These are phyloP conservation scores for Cryptococcus hybrid DNA, from an alignment of 1,284 basidiomycete genomes.

Conservation along the genomic window DNA sequence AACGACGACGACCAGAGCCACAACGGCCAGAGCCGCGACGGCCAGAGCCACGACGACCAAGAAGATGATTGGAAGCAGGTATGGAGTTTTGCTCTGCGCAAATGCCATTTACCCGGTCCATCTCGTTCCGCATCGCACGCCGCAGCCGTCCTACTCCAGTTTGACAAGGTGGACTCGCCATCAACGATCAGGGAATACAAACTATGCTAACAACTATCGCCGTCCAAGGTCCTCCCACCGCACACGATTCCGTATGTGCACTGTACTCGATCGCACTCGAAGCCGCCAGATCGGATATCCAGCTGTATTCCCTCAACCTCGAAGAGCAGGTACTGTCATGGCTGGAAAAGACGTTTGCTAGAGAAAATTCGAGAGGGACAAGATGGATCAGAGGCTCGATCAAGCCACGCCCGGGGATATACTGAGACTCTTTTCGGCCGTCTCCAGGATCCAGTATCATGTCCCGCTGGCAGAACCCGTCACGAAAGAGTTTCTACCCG, in stretches of 20 bases:
- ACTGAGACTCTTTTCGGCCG: constrained; percentile 60
- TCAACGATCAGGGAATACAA: constrained; percentile 69
- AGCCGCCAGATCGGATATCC: constrained; percentile 70
- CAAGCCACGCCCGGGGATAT: constrained; percentile 56
- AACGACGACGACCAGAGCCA: constrained; percentile 41
- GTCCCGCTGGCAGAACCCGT: constrained; percentile 10
- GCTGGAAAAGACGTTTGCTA: constrained; percentile 54
- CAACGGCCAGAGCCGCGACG: constrained; percentile 3
- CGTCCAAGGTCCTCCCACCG: constrained; percentile 73
- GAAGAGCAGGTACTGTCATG: constrained; percentile 81
- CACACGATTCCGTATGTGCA: constrained; percentile 79
- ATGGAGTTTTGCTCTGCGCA: constrained; percentile 78
- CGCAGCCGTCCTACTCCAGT: constrained; percentile 56
- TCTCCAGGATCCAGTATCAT: constrained; percentile 55
- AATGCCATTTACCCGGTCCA: constrained; percentile 62
- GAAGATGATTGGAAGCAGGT: constrained; percentile 68
- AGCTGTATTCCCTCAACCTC: constrained; percentile 72
- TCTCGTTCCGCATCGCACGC: constrained; percentile 78
- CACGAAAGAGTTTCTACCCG: constrained; percentile 55
- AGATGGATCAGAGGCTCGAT: constrained; percentile 54
- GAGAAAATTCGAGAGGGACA: constrained; percentile 53
- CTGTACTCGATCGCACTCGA: constrained; percentile 68
- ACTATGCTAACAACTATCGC: constrained; percentile 72
- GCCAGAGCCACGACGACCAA: constrained; percentile 3
- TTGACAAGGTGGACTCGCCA: constrained; percentile 57